Conservation (phyloP, 2,329 filamentous ascomycete species). For the Lasiodiplodia sp. region DNA sequence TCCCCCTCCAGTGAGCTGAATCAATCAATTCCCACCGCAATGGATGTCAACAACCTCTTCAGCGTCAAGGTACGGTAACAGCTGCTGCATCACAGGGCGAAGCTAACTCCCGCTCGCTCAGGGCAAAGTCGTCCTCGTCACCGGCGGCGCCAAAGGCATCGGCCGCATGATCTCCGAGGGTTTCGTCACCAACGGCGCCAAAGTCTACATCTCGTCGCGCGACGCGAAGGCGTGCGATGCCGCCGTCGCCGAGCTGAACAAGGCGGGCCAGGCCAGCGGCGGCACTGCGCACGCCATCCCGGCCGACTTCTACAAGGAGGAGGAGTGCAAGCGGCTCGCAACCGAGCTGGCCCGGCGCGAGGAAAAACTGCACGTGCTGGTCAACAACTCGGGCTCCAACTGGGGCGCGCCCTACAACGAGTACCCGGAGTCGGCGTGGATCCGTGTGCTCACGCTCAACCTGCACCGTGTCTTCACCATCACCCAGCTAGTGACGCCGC, state of each 20-base stretch:
- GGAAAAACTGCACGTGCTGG: constrained; percentile 64
- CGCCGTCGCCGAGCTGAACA: constrained; percentile 64
- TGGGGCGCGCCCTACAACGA: constrained; percentile 68
- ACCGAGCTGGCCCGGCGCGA: constrained; percentile 63
- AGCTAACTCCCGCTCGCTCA: constrained; percentile 30
- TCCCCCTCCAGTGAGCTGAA: neutral
- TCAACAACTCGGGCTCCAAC: constrained; percentile 71
- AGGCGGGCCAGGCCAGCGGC: constrained; percentile 52
- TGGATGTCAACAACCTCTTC: constrained; percentile 48
- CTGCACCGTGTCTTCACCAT: constrained; percentile 72
- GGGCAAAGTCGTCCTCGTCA: constrained; percentile 56
- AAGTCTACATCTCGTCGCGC: constrained; percentile 73
- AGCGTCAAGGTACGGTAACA: constrained; percentile 42
- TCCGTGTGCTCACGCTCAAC: constrained; percentile 65
- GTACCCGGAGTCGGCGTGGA: constrained; percentile 63
- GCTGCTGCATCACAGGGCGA: neutral
- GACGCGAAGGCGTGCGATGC: constrained; percentile 68
- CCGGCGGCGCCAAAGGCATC: constrained; percentile 63
- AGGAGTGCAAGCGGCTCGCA: constrained; percentile 64
- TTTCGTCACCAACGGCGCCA: constrained; percentile 69
- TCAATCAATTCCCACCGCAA: constrained; percentile 32
- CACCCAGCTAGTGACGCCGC: constrained; percentile 67
- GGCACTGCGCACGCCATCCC: constrained; percentile 66
- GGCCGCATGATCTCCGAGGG: constrained; percentile 73
- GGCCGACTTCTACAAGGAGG: constrained; percentile 69